These are phyloP conservation scores for Populus hybrid DNA, from an alignment of 441 rosid genomes.

Conservation along the genomic window DNA sequence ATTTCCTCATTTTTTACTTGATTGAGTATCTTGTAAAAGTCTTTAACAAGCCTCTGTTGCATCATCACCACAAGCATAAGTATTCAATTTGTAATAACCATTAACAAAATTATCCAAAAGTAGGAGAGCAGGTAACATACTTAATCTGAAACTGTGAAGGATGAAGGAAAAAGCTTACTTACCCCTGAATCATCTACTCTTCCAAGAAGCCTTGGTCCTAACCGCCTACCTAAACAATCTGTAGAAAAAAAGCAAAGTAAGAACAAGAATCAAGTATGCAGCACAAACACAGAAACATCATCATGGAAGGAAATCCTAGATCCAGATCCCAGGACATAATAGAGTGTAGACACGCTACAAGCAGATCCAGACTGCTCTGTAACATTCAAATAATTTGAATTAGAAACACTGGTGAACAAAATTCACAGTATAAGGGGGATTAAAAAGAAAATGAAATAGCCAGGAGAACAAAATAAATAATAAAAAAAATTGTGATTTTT, in stretches of 20 bases:
- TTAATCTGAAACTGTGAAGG: background rate
- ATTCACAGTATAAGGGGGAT: background rate
- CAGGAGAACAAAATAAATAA: background rate
- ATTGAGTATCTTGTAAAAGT: too few species aligned
- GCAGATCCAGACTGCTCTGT: background rate
- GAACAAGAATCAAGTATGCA: conserved; percentile 19
- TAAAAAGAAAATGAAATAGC: background rate
- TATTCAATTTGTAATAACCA: conserved; percentile 26
- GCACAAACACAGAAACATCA: conserved; percentile 16
- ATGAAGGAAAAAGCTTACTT: conserved; percentile 28
- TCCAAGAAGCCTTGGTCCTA: conserved; percentile 94
- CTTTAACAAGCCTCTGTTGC: conserved; percentile 78
- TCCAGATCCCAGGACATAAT: conserved; percentile 7
- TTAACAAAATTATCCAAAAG: conserved; percentile 9
- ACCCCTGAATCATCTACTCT: conserved; percentile 96
- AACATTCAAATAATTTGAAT: background rate
- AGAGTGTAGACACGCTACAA: background rate
- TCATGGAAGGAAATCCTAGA: background rate
- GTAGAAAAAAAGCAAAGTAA: conserved; percentile 26
- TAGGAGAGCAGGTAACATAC: background rate
- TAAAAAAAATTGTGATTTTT: background rate
- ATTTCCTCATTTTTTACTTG: conserved; percentile 78
- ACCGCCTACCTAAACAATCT: conserved; percentile 99
- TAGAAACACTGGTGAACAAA: background rate
- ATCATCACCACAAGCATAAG: conserved; percentile 29